phyloP scores from a whole-genome alignment of 2,329 filamentous ascomycete species.

The Talaromyces sp. region DNA sequence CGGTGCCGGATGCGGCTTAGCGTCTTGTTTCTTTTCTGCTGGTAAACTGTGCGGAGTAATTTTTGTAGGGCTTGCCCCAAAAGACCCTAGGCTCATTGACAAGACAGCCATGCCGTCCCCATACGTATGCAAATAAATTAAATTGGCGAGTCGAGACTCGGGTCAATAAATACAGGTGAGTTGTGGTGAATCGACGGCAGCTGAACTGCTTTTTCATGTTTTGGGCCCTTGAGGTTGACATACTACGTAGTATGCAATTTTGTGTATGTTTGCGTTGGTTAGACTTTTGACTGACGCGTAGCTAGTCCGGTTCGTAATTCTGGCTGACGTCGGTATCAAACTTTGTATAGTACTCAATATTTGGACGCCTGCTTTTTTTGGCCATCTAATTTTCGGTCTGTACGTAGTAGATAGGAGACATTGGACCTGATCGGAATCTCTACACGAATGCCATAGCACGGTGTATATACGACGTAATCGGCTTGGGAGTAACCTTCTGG shows the following conservation, averaged over 20 bases:
- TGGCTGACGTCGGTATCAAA: neutral
- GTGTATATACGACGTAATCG: neutral
- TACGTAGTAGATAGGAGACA: neutral
- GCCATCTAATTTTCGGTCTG: neutral
- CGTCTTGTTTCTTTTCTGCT: neutral
- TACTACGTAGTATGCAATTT: neutral
- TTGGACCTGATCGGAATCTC: neutral
- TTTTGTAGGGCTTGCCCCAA: neutral
- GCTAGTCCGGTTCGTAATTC: neutral
- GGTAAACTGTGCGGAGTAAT: neutral
- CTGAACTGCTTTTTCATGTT: neutral
- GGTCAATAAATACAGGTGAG: neutral
- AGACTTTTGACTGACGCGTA: neutral
- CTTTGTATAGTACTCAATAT: neutral
- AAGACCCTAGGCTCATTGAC: neutral
- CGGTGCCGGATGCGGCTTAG: neutral
- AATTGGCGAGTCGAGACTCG: neutral
- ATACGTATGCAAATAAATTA: neutral
- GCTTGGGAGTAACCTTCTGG: constrained; percentile 7
- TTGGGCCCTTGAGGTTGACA: neutral
- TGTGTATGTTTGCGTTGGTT: neutral
- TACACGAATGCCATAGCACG: neutral
- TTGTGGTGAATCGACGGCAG: neutral
- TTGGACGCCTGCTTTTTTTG: neutral
- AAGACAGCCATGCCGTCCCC: neutral